Evolutionary conservation across 306 rosid species (phyloP).

Genomic region (Canavalia ensiformis): DNA sequence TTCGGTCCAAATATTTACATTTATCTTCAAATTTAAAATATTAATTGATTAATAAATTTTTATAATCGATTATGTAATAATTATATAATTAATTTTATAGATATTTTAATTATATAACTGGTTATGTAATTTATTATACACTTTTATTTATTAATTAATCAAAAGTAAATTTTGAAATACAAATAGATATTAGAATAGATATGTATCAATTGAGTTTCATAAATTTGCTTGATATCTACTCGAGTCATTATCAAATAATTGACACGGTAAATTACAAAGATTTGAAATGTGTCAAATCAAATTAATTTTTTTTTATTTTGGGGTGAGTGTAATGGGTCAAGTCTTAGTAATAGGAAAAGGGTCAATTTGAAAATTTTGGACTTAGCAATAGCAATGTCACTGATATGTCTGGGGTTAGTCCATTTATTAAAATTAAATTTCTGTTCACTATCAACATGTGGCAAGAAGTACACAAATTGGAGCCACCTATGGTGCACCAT

Average conservation of each 20-base stretch:
- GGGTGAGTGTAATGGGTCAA: constrained; percentile 17
- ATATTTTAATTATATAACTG: too few species aligned
- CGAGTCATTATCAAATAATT: constrained; percentile 28
- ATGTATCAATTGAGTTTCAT: neutral
- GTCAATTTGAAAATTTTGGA: constrained; percentile 7
- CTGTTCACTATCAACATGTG: constrained; percentile 41
- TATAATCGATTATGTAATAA: too few species aligned
- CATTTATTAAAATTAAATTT: constrained; percentile 48
- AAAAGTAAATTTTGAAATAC: too few species aligned
- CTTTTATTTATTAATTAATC: too few species aligned
- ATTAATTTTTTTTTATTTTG: neutral
- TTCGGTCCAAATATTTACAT: too few species aligned
- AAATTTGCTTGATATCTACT: neutral
- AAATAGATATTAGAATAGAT: too few species aligned
- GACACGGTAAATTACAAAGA: constrained; percentile 10
- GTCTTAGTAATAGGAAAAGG: constrained; percentile 15
- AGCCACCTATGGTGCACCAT: constrained; percentile 44
- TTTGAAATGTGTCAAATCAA: constrained; percentile 16
- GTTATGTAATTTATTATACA: too few species aligned
- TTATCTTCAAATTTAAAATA: too few species aligned
- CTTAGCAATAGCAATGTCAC: constrained; percentile 15
- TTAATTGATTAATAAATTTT: too few species aligned
- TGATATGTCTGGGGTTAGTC: constrained; percentile 49
- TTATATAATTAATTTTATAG: too few species aligned
- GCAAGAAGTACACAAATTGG: constrained; percentile 41